Evolutionary conservation across 2,329 filamentous ascomycete species (phyloP), one percentile per base, ranked within the genome.

Genomic region (Paraphoma sp.): DNA sequence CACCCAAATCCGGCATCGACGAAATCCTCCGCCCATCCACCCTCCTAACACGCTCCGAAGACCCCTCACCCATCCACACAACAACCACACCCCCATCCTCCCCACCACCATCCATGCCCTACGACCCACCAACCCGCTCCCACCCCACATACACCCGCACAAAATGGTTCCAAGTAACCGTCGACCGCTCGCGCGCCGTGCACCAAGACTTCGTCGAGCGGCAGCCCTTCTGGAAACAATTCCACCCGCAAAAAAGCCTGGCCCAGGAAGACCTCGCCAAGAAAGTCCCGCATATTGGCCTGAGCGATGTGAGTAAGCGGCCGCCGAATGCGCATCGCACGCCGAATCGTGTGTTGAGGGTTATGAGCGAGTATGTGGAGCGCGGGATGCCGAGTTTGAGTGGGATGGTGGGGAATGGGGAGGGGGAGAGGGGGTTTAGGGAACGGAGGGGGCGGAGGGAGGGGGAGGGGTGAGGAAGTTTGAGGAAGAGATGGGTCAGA

Each of bases 141-240:
- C 17, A 44, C 47, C 29, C 14, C 46, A 0, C 51, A 48, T 29
- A 28, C 30, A 63, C 47, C n/a, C 33, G n/a, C 7, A 70, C 66
- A 10, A 73, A 71, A 49, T 74, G 68, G 66, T 82, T 81, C 64
- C 76, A 80, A 51, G 64, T 82, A 38, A 72, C 71, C 14, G 63
- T 79, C 40, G 76, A 79, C 59, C 66, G 70, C 8, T 75, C 76
- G 6, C 73, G 70, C 38, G 69, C 65, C 33, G 67, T 78, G 16
- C 79, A 81, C 58, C 72, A 75, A 45, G 79, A 81, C 56, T 75
- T 72, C 31, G 69, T 82, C 54, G 72, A 80, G 56, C 63, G 69
- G 2, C 71, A 76, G 51, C 69, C 70, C 12, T 69, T 67, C 45
- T 76, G 72, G 64, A 72, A 72, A 36, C 60, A 72, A 12, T 76